Percentiles rank a stretch among this genome's conserved stretches.
phyloP scores from a whole-genome alignment of 2,329 filamentous ascomycete genomes.

The Verticillium longisporum region DNA sequence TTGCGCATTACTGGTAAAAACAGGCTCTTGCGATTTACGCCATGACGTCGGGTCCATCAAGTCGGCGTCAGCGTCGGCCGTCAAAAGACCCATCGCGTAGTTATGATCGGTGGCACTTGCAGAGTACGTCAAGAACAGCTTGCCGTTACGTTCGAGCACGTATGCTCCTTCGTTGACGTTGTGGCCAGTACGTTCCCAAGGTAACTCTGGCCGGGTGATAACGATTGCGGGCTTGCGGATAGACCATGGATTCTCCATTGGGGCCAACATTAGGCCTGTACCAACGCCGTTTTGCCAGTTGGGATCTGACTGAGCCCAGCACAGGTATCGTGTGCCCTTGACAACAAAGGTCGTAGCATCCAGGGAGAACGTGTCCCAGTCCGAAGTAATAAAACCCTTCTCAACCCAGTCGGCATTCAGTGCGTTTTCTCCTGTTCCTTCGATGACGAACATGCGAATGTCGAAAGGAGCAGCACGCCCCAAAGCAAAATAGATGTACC shows the following conservation, averaged over 20 bases:
- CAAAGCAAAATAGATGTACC: constrained; percentile 45
- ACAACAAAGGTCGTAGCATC: constrained; percentile 19
- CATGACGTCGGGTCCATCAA: constrained; percentile 17
- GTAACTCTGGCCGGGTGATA: constrained; percentile 11
- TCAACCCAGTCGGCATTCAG: constrained; percentile 19
- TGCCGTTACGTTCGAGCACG: constrained; percentile 11
- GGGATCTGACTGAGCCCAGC: constrained; percentile 22
- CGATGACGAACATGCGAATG: constrained; percentile 19
- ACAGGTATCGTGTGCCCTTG: constrained; percentile 19
- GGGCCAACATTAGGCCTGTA: constrained; percentile 17
- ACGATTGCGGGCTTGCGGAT: constrained; percentile 10
- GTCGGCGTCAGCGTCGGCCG: constrained; percentile 12
- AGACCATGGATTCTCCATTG: constrained; percentile 19
- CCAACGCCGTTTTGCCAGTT: constrained; percentile 13
- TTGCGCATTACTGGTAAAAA: constrained; percentile 18
- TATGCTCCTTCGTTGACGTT: constrained; percentile 14
- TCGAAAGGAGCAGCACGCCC: constrained; percentile 9
- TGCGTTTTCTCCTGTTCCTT: constrained; percentile 19
- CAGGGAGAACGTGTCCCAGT: constrained; percentile 22
- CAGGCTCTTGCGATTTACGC: constrained; percentile 16
- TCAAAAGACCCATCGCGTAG: constrained; percentile 19
- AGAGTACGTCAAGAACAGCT: constrained; percentile 13
- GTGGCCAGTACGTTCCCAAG: constrained; percentile 14
- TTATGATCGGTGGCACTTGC: constrained; percentile 17
- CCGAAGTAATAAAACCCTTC: constrained; percentile 19